Evolutionary conservation across 1,139 yeast genomes (phyloP).

Genomic region (Pichia norvegensis): DNA sequence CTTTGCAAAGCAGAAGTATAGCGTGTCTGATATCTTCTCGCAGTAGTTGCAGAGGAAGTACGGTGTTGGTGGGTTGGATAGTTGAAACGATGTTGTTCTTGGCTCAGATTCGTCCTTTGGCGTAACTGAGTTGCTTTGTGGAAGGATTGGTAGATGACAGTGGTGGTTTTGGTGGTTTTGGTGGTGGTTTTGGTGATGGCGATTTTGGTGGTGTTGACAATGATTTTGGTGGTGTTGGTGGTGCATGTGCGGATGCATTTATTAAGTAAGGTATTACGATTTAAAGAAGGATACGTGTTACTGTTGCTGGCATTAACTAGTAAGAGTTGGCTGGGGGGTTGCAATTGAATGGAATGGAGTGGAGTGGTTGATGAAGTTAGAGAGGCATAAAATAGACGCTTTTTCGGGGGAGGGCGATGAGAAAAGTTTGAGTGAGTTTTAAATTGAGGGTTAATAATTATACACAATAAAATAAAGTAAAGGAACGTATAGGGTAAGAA

Average conservation of each 20-base stretch:
- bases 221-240: background rate
- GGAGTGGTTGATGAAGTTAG: background rate
- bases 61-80: conserved; percentile 3
- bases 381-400: background rate
- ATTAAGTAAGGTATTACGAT: background rate
- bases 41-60: conserved; percentile 10
- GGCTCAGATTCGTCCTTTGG: background rate
- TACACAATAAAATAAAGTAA: too few species aligned
- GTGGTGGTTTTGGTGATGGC: background rate
- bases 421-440: too few species aligned
- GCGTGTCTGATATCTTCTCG: conserved; percentile 9
- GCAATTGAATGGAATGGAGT: too few species aligned
- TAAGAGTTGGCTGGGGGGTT: background rate
- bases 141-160: background rate
- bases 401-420: background rate
- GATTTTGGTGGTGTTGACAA: background rate
- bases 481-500: background rate
- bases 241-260: background rate
- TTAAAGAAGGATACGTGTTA: too few species aligned
- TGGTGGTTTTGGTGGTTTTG: background rate
- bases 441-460: too few species aligned
- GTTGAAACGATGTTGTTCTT: background rate
- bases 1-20: conserved; percentile 10
- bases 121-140: too few species aligned
- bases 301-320: background rate